phyloP scores from a whole-genome alignment of 2,329 filamentous ascomycete genomes.

The Pseudocercospora eumusae region DNA sequence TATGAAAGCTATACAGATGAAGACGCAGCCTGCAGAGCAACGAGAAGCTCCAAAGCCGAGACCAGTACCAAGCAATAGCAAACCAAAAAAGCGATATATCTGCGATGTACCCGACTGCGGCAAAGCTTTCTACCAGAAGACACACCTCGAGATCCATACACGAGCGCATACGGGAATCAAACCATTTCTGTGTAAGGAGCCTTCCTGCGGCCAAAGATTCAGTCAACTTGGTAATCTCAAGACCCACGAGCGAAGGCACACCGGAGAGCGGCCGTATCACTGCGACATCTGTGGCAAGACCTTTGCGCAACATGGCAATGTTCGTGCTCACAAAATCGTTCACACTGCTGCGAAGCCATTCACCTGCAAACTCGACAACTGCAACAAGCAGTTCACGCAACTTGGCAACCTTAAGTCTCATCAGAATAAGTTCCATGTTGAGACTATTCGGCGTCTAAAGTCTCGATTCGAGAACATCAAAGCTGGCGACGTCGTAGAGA shows the following conservation, averaged over 20 bases:
- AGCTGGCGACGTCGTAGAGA: slow-evolving; percentile 63
- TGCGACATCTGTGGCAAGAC: slow-evolving; percentile 78
- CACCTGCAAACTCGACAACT: slow-evolving; percentile 77
- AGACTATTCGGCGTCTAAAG: slow-evolving; percentile 70
- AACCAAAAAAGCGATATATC: slow-evolving; percentile 65
- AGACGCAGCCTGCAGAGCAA: slow-evolving; percentile 46
- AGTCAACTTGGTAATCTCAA: slow-evolving; percentile 90
- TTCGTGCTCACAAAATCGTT: slow-evolving; percentile 78
- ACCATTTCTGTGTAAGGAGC: slow-evolving; percentile 80
- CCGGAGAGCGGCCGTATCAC: slow-evolving; percentile 79
- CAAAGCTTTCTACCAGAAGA: slow-evolving; percentile 87
- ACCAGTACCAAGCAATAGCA: slow-evolving; percentile 20
- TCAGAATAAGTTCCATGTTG: slow-evolving; percentile 87
- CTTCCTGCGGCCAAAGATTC: slow-evolving; percentile 75
- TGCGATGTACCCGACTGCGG: slow-evolving; percentile 74
- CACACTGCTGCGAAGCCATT: slow-evolving; percentile 78
- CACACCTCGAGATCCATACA: slow-evolving; percentile 86
- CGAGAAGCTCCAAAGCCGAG: slow-evolving; percentile 14
- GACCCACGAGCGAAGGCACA: slow-evolving; percentile 86
- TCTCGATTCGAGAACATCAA: slow-evolving; percentile 66
- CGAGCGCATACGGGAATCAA: slow-evolving; percentile 86
- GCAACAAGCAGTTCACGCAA: slow-evolving; percentile 85
- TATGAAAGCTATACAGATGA: slow-evolving; percentile 84
- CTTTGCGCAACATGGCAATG: slow-evolving; percentile 84
- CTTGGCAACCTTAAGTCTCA: slow-evolving; percentile 94